Percentiles rank a stretch among this genome's conserved stretches.
phyloP scores from a whole-genome alignment of 371 early-diverging fungal genomes.

The Blastocladiella emersonii region DNA sequence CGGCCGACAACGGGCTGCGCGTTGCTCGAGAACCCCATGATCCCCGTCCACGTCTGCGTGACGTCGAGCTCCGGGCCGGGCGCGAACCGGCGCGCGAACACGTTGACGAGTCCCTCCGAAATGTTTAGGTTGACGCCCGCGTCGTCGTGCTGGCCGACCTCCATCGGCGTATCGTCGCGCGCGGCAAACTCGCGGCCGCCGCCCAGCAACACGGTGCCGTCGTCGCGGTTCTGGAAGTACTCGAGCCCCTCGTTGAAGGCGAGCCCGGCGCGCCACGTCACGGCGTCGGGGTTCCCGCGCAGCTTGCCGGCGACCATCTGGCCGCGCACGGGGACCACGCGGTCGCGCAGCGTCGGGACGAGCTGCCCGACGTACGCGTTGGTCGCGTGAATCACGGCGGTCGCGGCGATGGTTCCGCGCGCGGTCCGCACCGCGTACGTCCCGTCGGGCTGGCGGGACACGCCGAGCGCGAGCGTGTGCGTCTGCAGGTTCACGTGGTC shows the following conservation, averaged over 20 bases:
- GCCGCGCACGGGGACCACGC: background rate
- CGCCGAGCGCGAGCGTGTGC: background rate
- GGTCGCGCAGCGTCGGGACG: background rate
- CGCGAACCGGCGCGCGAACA: background rate
- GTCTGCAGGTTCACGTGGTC: background rate
- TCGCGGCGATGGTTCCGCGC: background rate
- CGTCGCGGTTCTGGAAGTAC: conserved; percentile 5
- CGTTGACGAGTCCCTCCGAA: background rate
- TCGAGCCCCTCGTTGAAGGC: background rate
- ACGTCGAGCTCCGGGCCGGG: background rate
- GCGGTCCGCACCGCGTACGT: background rate
- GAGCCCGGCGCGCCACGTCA: background rate
- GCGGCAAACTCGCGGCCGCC: conserved; percentile 5
- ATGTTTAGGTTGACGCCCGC: background rate
- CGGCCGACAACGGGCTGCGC: background rate
- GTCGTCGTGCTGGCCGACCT: background rate
- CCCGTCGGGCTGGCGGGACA: background rate
- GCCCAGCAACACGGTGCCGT: conserved; percentile 2
- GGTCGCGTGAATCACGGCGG: background rate
- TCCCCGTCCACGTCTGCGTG: background rate
- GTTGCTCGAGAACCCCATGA: background rate
- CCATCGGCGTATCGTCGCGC: background rate
- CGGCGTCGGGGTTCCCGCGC: too few relatives aligned
- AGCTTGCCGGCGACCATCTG: conserved; percentile 2
- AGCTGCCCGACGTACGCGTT: conserved; percentile 3